Evolutionary conservation across 2,329 filamentous ascomycete species (phyloP).

Genomic region (Aspergillus neotritici): DNA sequence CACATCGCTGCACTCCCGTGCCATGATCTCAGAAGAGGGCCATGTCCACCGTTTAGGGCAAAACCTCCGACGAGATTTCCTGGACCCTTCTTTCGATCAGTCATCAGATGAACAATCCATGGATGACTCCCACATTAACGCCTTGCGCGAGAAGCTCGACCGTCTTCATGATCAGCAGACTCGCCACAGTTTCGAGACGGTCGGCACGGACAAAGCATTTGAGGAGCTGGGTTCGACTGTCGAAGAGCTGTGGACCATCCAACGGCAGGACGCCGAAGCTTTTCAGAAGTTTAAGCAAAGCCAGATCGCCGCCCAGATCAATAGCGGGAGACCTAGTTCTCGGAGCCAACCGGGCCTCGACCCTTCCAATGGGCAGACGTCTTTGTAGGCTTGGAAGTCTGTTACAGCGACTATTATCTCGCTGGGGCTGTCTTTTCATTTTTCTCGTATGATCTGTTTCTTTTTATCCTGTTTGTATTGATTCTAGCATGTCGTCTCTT

Average conservation of each 20-base stretch:
- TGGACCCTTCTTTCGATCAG: conserved; percentile 45
- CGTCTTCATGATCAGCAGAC: conserved; percentile 39
- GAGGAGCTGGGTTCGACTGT: conserved; percentile 41
- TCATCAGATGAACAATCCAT: conserved; percentile 28
- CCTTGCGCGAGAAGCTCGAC: conserved; percentile 41
- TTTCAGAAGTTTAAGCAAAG: conserved; percentile 42
- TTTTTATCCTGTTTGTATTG: too few relatives aligned
- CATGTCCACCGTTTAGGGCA: conserved; percentile 64
- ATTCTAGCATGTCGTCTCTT: too few relatives aligned
- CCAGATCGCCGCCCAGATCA: conserved; percentile 44
- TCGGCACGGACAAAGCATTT: conserved; percentile 37
- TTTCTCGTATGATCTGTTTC: too few relatives aligned
- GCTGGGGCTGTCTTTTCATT: not conserved
- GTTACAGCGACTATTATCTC: conserved; percentile 5
- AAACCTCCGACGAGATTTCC: conserved; percentile 58
- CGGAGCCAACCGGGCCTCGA: conserved; percentile 2
- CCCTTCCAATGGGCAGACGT: not conserved
- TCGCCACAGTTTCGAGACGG: conserved; percentile 33
- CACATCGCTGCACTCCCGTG: conserved; percentile 61
- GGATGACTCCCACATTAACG: conserved; percentile 43
- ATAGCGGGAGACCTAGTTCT: conserved; percentile 28
- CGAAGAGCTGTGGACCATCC: conserved; percentile 40
- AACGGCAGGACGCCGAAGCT: conserved; percentile 39
- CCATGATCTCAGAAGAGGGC: conserved; percentile 63
- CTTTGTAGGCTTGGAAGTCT: conserved; percentile 1